A percentile compares a stretch with the other conserved stretches of the same genome.
Evolutionary conservation across 2,329 filamentous ascomycete species (phyloP).

Genomic region (Penicillium sp.): DNA sequence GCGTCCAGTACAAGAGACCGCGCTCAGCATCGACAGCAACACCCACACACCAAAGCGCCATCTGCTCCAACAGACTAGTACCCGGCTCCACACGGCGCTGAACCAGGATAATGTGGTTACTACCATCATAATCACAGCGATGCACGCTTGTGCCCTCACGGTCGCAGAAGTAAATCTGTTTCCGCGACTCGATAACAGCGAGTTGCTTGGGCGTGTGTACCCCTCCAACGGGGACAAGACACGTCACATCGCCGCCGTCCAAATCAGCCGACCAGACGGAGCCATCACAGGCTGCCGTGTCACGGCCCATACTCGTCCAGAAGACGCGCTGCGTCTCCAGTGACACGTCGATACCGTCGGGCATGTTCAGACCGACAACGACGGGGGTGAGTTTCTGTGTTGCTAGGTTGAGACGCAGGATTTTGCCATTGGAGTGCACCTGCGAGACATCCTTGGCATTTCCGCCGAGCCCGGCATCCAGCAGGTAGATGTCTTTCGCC

Average conservation of each 20-base stretch:
- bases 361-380: slow-evolving; percentile 29
- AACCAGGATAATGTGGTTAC: slow-evolving; percentile 41
- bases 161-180: slow-evolving; percentile 46
- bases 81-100: slow-evolving; percentile 26
- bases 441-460: slow-evolving; percentile 19
- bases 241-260: slow-evolving; percentile 49
- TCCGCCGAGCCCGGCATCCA: slow-evolving; percentile 27
- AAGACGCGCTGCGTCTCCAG: slow-evolving; percentile 41
- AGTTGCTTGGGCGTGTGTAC: slow-evolving; percentile 54
- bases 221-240: slow-evolving; percentile 46
- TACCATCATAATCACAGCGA: slow-evolving; percentile 39
- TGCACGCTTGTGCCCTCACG: slow-evolving; percentile 45
- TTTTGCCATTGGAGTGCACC: slow-evolving; percentile 20
- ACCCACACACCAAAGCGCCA: slow-evolving; percentile 57
- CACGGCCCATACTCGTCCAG: slow-evolving; percentile 54
- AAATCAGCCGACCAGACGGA: slow-evolving; percentile 48
- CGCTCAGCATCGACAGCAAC: slow-evolving; percentile 48
- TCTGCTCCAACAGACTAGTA: slow-evolving; percentile 20
- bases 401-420: slow-evolving; percentile 16
- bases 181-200: slow-evolving; percentile 24
- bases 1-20: slow-evolving; percentile 59
- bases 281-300: slow-evolving; percentile 42
- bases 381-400: slow-evolving; percentile 18
- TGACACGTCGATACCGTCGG: slow-evolving; percentile 50
- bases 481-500: slow-evolving; percentile 20